A percentile compares a stretch with the other conserved stretches of the same genome.
phyloP scores from a whole-genome alignment of 1,139 yeast genomes.

The Sugiyamaella novakii region DNA sequence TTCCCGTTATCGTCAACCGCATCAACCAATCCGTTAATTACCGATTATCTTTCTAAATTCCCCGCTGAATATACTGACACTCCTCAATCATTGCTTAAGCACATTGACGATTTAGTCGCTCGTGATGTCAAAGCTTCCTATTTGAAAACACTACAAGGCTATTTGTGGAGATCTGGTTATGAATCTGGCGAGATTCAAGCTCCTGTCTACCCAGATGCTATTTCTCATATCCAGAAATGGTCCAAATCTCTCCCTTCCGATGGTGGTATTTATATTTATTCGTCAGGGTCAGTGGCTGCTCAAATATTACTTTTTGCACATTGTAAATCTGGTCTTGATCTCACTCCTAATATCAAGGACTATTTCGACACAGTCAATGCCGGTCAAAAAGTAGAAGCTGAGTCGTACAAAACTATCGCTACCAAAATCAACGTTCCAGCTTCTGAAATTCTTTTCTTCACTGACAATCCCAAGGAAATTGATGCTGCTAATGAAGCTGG shows the following conservation, averaged over 20 bases:
- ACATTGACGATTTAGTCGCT: constrained; percentile 60
- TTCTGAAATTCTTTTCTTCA: constrained; percentile 60
- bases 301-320: constrained; percentile 75
- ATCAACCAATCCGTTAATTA: constrained; percentile 16
- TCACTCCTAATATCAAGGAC: constrained; percentile 58
- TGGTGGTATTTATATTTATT: constrained; percentile 63
- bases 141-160: constrained; percentile 79
- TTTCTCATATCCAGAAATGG: constrained; percentile 52
- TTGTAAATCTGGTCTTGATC: constrained; percentile 52
- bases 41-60: constrained; percentile 48
- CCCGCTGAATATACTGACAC: constrained; percentile 44
- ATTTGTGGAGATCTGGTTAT: constrained; percentile 81
- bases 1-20: constrained; percentile 18
- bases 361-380: constrained; percentile 86
- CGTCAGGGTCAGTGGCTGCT: constrained; percentile 90
- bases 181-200: constrained; percentile 71
- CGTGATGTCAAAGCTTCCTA: constrained; percentile 76
- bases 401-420: constrained; percentile 63
- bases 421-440: constrained; percentile 46
- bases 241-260: constrained; percentile 3
- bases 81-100: constrained; percentile 42
- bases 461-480: constrained; percentile 56
- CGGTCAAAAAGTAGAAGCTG: constrained; percentile 64
- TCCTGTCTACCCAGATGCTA: constrained; percentile 76
- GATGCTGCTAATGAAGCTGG: constrained; percentile 75